phyloP scores from a whole-genome alignment of 257 asterid genomes.

The Capsicum rhomboideum region DNA sequence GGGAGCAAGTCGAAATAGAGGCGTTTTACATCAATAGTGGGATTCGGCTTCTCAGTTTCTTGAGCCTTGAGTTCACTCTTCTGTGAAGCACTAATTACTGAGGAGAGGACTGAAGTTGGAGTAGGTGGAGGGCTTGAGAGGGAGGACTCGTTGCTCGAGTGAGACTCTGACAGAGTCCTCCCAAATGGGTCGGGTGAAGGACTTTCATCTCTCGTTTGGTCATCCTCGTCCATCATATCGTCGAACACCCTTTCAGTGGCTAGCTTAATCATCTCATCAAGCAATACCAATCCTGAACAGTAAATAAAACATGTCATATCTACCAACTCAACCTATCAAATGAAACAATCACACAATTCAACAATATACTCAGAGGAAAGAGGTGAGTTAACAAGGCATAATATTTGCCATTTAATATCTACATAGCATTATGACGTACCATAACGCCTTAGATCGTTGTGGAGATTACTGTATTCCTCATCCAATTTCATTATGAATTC shows the following conservation, averaged over 20 bases:
- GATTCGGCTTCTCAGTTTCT: slow-evolving; percentile 57
- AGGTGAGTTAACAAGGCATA: neutral
- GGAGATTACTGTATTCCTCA: slow-evolving; percentile 20
- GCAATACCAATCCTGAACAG: slow-evolving; percentile 43
- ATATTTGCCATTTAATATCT: neutral
- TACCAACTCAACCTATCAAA: neutral
- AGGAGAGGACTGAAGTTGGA: slow-evolving; percentile 81
- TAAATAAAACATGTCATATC: neutral
- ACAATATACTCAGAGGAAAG: neutral
- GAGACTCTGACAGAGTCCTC: slow-evolving; percentile 29
- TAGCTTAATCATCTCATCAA: slow-evolving; percentile 63
- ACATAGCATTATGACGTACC: slow-evolving; percentile 10
- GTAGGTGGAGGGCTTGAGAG: slow-evolving; percentile 48
- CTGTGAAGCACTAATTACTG: slow-evolving; percentile 12
- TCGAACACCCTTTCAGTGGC: slow-evolving; percentile 59
- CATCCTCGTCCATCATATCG: slow-evolving; percentile 8
- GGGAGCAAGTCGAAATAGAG: slow-evolving; percentile 67
- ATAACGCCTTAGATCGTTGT: slow-evolving; percentile 35
- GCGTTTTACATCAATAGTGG: slow-evolving; percentile 70
- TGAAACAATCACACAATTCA: neutral
- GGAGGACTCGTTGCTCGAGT: neutral
- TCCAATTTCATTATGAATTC: slow-evolving; percentile 54
- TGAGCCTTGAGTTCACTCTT: slow-evolving; percentile 39
- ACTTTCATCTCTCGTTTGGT: slow-evolving; percentile 36
- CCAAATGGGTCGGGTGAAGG: slow-evolving; percentile 29